Evolutionary conservation across 495 filamentous ascomycete genomes (phyloP).

Genomic region (Aspergillus homomorphus): DNA sequence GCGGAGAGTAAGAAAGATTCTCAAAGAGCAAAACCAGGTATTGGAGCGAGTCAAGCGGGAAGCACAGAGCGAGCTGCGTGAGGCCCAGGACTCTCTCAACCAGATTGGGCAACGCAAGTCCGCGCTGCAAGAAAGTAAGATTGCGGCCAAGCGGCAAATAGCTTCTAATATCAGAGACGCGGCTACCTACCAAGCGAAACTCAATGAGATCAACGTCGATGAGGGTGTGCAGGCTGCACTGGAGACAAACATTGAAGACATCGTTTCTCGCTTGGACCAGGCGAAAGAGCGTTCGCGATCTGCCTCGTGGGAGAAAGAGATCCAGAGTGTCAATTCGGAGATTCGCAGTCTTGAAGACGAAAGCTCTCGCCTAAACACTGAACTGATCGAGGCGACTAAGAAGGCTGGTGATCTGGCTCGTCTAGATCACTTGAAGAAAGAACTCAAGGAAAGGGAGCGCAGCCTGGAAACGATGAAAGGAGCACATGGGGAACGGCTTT

Average conservation of each 20-base stretch:
- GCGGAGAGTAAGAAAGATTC: constrained; percentile 66
- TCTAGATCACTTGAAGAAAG: constrained; percentile 73
- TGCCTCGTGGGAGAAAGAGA: constrained; percentile 65
- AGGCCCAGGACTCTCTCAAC: constrained; percentile 62
- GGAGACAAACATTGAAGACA: constrained; percentile 67
- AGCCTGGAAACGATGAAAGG: constrained; percentile 72
- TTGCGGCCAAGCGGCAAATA: constrained; percentile 65
- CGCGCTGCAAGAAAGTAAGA: constrained; percentile 66
- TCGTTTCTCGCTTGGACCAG: constrained; percentile 57
- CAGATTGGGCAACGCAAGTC: constrained; percentile 67
- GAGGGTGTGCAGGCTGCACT: constrained; percentile 76
- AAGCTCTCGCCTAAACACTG: constrained; percentile 62
- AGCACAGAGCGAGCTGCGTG: constrained; percentile 65
- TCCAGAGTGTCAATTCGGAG: constrained; percentile 58
- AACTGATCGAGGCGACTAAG: constrained; percentile 75
- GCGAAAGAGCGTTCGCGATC: constrained; percentile 57
- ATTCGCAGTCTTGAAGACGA: constrained; percentile 67
- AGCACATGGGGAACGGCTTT: constrained; percentile 68
- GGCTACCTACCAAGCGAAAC: constrained; percentile 55
- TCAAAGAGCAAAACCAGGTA: constrained; percentile 71
- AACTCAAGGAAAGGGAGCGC: constrained; percentile 65
- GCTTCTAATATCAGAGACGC: constrained; percentile 65
- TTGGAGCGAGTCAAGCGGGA: constrained; percentile 71
- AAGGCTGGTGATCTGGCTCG: constrained; percentile 75
- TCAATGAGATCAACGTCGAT: constrained; percentile 71